phyloP scores from a whole-genome alignment of 2,329 filamentous ascomycete species.

The Rhinocladiella mackenziei region DNA sequence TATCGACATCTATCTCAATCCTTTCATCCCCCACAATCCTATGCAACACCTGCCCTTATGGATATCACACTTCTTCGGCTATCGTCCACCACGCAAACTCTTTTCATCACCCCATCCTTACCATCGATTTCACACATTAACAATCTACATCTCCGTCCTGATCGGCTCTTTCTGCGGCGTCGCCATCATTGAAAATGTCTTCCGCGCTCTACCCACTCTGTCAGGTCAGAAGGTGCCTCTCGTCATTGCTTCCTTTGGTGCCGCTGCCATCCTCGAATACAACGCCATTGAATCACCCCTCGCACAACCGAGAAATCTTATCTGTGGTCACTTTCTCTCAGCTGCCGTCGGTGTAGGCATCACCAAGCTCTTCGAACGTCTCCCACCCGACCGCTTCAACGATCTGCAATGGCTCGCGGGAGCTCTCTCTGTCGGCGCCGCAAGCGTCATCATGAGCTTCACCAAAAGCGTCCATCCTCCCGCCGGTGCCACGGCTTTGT shows the following conservation, averaged over 20 bases:
- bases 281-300: constrained; percentile 68
- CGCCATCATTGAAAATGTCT: constrained; percentile 56
- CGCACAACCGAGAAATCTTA: constrained; percentile 66
- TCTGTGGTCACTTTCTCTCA: constrained; percentile 64
- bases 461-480: constrained; percentile 72
- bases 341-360: constrained; percentile 59
- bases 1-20: constrained; percentile 73
- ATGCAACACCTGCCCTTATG: constrained; percentile 61
- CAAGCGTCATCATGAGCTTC: constrained; percentile 62
- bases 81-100: constrained; percentile 45
- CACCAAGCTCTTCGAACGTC: constrained; percentile 61
- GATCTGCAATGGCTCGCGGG: constrained; percentile 61
- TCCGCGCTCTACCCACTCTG: constrained; percentile 53
- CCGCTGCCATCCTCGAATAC: constrained; percentile 71
- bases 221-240: constrained; percentile 52
- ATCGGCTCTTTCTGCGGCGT: constrained; percentile 62
- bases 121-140: constrained; percentile 52
- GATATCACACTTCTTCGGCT: constrained; percentile 65
- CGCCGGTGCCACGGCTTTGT: constrained; percentile 67
- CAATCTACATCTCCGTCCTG: constrained; percentile 59
- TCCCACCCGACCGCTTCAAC: constrained; percentile 39
- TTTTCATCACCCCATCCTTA: neutral
- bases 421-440: constrained; percentile 60
- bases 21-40: constrained; percentile 59
- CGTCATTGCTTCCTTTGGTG: constrained; percentile 69